Evolutionary conservation across 257 asterid species (phyloP).

Genomic region (Nicotiana benthamiana): DNA sequence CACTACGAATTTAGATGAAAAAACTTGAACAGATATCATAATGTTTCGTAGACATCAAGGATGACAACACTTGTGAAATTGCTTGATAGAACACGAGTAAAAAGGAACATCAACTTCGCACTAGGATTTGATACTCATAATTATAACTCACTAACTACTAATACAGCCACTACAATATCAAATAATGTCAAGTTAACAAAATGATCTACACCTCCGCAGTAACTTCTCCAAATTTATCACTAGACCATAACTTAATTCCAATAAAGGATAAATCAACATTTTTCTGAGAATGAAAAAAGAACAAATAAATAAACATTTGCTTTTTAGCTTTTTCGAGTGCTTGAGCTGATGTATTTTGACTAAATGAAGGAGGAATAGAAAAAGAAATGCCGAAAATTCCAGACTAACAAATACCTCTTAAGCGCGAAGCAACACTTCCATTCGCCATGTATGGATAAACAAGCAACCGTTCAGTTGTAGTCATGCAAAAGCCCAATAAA

Average conservation of each 20-base stretch:
- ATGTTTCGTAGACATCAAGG: constrained; percentile 3
- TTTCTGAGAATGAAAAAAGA: too few species aligned
- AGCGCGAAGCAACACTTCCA: constrained; percentile 96
- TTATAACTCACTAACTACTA: neutral
- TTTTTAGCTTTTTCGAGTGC: neutral
- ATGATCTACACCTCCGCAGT: neutral
- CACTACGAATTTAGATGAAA: neutral
- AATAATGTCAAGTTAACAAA: neutral
- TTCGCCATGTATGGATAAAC: constrained; percentile 89
- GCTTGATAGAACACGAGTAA: neutral
- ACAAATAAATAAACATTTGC: neutral
- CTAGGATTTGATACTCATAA: neutral
- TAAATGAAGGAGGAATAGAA: neutral
- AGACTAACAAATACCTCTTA: constrained; percentile 53
- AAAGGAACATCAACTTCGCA: neutral
- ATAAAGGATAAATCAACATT: neutral
- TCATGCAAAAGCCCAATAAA: constrained; percentile 86
- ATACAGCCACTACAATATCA: neutral
- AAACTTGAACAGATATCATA: neutral
- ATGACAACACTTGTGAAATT: neutral
- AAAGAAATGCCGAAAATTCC: neutral
- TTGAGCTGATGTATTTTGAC: neutral
- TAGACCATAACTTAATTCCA: neutral
- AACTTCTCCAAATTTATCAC: neutral
- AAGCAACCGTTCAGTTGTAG: constrained; percentile 85